Evolutionary conservation across 257 asterid genomes (phyloP).

Genomic region (Rubia yunnanensis): DNA sequence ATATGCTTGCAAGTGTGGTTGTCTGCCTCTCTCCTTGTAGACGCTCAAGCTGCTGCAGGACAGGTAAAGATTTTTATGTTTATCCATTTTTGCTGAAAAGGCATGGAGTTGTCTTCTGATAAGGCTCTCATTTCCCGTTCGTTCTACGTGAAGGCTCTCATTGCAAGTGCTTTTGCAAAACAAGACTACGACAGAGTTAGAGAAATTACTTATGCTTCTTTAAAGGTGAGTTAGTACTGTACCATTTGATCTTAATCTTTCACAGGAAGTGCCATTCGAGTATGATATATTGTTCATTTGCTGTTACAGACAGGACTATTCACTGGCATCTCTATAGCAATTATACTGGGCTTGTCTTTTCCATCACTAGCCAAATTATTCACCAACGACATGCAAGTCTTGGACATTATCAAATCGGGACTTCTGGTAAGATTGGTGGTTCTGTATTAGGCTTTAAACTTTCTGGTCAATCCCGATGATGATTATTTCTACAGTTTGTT

Average conservation of each 20-base stretch:
- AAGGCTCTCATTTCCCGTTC: not conserved
- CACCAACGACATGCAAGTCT: slow-evolving; percentile 34
- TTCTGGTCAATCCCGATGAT: not conserved
- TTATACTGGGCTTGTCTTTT: slow-evolving; percentile 26
- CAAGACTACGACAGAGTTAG: slow-evolving; percentile 26
- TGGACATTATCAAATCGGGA: slow-evolving; percentile 26
- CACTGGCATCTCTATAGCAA: slow-evolving; percentile 32
- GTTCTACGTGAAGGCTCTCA: slow-evolving; percentile 27
- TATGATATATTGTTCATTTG: not conserved
- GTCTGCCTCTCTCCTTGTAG: slow-evolving; percentile 38
- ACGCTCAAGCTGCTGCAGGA: slow-evolving; percentile 35
- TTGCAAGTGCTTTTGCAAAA: slow-evolving; percentile 36
- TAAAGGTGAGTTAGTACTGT: slow-evolving; percentile 17
- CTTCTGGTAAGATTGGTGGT: slow-evolving; percentile 22
- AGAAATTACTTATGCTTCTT: slow-evolving; percentile 25
- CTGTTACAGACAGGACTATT: slow-evolving; percentile 21
- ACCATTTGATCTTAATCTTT: not conserved
- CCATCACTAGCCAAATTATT: slow-evolving; percentile 32
- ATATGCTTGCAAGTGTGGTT: slow-evolving; percentile 46
- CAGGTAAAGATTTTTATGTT: slow-evolving; percentile 19
- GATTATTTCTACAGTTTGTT: slow-evolving; percentile 24
- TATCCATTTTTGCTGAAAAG: not conserved
- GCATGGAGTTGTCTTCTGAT: not conserved
- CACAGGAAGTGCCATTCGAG: too few species aligned
- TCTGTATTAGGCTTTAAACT: not conserved